Evolutionary conservation across 495 filamentous ascomycete genomes (phyloP).

Genomic region (Peziza echinospora): DNA sequence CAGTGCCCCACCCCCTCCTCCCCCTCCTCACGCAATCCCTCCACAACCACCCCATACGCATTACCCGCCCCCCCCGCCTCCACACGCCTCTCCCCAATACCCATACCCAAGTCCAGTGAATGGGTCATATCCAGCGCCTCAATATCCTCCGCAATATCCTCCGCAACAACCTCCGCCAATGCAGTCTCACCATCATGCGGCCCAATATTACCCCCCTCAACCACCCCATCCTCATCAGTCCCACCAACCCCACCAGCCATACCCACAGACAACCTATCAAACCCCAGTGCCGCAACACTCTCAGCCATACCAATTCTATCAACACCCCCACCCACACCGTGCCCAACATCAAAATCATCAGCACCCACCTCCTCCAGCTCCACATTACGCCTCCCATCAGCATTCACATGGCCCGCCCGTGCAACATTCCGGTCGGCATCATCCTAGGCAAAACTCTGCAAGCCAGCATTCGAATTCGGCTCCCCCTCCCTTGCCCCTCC

Average conservation of each 20-base stretch:
- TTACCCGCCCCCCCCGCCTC: conserved; percentile 6
- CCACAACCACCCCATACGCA: no score
- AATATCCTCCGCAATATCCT: conserved; percentile 7
- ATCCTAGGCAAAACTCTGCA: background rate
- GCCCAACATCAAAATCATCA: conserved; percentile 11
- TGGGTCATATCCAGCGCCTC: conserved; percentile 10
- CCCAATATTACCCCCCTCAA: conserved; percentile 12
- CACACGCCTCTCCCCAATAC: conserved; percentile 8
- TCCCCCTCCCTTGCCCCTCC: background rate
- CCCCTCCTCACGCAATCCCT: conserved; percentile 7
- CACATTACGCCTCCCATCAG: conserved; percentile 4
- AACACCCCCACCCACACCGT: conserved; percentile 18
- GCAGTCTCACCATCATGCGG: conserved; percentile 17
- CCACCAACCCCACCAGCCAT: no score
- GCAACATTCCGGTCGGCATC: conserved; percentile 5
- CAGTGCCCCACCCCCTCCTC: conserved; percentile 5
- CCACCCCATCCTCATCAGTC: conserved; percentile 12
- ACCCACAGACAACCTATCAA: conserved; percentile 4
- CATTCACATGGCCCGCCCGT: background rate
- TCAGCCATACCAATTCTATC: conserved; percentile 6
- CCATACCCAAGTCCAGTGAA: background rate
- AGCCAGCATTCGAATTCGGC: background rate
- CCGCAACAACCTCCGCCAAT: conserved; percentile 19
- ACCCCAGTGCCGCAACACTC: conserved; percentile 7
- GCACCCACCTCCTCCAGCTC: conserved; percentile 5